Evolutionary conservation across 257 asterid species (phyloP), one percentile per base, ranked within the genome.

Genomic region (Fraxinus excelsior): DNA sequence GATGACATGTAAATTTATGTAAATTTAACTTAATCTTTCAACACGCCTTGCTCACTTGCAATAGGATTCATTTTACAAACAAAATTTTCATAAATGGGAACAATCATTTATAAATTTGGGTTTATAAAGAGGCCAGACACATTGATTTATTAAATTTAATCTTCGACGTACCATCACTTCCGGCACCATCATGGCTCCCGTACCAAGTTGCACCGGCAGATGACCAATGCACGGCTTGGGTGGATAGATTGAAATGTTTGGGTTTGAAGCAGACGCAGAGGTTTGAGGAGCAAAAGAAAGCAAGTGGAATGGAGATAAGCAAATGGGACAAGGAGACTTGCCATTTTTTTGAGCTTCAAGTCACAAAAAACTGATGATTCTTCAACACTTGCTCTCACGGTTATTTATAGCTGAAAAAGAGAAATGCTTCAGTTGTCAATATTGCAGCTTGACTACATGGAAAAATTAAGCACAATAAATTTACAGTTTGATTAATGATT

Each of bases 141-240:
- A 25, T 23, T 3, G 18, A 67, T 34, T 40, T 14, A 71, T 31
- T 44, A 11, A 12, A 4, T 12, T 58, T 26, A 21, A 56, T 2
- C 5, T 5, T 31, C 2, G 21, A 8, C 80, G 6, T 84, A 91
- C 97, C 96, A 31, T 83, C 92, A 64, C 92, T 90, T 71, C 97
- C 97, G 73, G 90, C 90, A 1, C 97, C 97, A 12, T 89, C 29
- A 3, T 94, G 84, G 82, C 88, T 84, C 81, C 97, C 96, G 16
- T 90, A 92, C 96, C 96, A 90, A 0, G 97, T 92, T 2, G 97
- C 97, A 0, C 86, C 90, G 46, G 92, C 97, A 5, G 90, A 3
- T 0, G 80, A 72, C 96, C 96, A 90, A 56, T 78, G 86, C 44
- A 80, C 26, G 7, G 72, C 78, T 12, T 34, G 11, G 16, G 84